These are phyloP conservation scores for Verticillium tricorpus DNA, from an alignment of 2,329 filamentous ascomycete species.

Conservation along the genomic window DNA sequence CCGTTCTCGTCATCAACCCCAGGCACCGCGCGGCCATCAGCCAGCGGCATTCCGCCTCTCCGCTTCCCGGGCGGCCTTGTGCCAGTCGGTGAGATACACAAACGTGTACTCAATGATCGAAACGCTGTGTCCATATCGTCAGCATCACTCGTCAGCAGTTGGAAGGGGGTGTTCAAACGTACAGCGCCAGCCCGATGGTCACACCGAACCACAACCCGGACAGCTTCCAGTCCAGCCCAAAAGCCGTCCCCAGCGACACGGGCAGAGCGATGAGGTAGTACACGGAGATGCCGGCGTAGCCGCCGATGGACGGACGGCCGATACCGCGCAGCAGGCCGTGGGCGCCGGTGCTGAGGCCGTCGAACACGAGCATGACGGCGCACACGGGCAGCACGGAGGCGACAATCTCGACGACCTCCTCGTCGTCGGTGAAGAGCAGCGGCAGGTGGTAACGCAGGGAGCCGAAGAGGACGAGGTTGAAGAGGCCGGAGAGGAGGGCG, in stretches of 20 bases:
- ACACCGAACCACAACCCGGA: constrained; percentile 79
- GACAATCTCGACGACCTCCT: constrained; percentile 64
- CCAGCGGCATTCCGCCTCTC: constrained; percentile 44
- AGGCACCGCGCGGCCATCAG: constrained; percentile 18
- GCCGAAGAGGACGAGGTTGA: constrained; percentile 71
- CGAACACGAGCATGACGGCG: constrained; percentile 86
- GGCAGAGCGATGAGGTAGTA: constrained; percentile 88
- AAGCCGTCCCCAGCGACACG: constrained; percentile 72
- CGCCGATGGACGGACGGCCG: constrained; percentile 83
- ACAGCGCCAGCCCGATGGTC: constrained; percentile 62
- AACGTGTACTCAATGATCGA: constrained; percentile 50
- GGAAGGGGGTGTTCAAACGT: constrained; percentile 31
- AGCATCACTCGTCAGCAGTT: constrained; percentile 4
- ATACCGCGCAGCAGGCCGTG: constrained; percentile 84
- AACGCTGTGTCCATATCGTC: constrained; percentile 32
- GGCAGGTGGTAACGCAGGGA: constrained; percentile 70
- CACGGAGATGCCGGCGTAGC: constrained; percentile 78
- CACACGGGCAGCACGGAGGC: constrained; percentile 71
- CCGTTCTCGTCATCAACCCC: neutral
- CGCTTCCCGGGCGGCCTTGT: constrained; percentile 47
- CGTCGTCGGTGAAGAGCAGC: constrained; percentile 70
- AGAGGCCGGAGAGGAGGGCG: constrained; percentile 66
- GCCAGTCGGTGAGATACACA: constrained; percentile 48
- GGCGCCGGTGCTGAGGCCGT: constrained; percentile 72
- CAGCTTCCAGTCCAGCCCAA: constrained; percentile 72